A percentile compares a stretch with the other conserved stretches of the same genome.
Evolutionary conservation across 176 grass and related monocot species (phyloP).

Genomic region (Pontederia paniculata): DNA sequence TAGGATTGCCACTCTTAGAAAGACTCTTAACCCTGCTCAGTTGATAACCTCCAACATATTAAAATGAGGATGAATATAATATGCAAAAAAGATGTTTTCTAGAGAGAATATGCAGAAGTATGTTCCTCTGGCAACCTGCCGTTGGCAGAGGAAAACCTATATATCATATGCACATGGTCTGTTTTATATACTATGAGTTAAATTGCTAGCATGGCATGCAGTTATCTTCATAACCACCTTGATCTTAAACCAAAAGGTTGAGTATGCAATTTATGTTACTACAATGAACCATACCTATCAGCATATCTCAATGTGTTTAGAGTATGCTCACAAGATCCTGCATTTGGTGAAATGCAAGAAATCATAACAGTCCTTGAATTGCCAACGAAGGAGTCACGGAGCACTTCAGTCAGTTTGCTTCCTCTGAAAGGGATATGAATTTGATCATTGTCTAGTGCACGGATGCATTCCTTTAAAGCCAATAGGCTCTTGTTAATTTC

Average conservation of each 20-base stretch:
- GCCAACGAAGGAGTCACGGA: conserved; percentile 70
- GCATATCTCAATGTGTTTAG: conserved; percentile 54
- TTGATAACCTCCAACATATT: conserved; percentile 6
- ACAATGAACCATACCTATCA: conserved; percentile 31
- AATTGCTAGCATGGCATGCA: too few relatives aligned
- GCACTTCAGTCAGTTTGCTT: conserved; percentile 78
- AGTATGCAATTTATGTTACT: not conserved
- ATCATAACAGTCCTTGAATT: conserved; percentile 73
- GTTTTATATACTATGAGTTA: too few relatives aligned
- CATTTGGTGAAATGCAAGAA: conserved; percentile 62
- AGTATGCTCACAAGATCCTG: conserved; percentile 68
- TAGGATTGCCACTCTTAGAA: conserved; percentile 27
- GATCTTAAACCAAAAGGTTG: not conserved
- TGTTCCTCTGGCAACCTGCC: too few relatives aligned
- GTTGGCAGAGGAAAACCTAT: too few relatives aligned
- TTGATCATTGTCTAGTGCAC: conserved; percentile 75
- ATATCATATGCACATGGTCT: too few relatives aligned
- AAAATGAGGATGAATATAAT: too few relatives aligned
- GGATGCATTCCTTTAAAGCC: conserved; percentile 76
- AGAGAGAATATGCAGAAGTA: too few relatives aligned
- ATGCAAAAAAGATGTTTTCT: not conserved
- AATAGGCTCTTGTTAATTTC: conserved; percentile 71
- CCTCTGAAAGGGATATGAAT: conserved; percentile 77
- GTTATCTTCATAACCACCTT: too few relatives aligned
- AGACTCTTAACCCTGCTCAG: conserved; percentile 41